Evolutionary conservation across 345 rosid species (phyloP).

Genomic region (Firmiana major): DNA sequence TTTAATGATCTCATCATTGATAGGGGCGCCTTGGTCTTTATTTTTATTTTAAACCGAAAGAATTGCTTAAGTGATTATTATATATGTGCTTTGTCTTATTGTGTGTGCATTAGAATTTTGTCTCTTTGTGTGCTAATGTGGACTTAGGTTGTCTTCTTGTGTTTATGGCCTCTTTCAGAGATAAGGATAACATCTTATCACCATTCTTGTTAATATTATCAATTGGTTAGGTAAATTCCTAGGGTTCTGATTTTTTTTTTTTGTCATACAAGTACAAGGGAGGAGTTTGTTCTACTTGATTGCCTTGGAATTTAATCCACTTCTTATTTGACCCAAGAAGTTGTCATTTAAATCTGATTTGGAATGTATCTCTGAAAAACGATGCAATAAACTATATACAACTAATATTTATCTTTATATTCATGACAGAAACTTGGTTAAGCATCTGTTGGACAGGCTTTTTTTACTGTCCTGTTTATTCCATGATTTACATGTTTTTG

Average conservation of each 20-base stretch:
- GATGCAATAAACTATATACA: neutral
- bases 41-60: neutral
- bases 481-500: neutral
- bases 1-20: neutral
- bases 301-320: neutral
- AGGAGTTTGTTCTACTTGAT: slow-evolving; percentile 1
- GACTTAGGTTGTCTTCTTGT: slow-evolving; percentile 32
- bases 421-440: neutral
- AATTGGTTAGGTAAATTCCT: slow-evolving; percentile 15
- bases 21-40: neutral
- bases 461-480: neutral
- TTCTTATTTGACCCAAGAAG: too few relatives aligned
- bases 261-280: neutral
- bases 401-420: neutral
- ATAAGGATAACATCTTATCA: slow-evolving; percentile 21
- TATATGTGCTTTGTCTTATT: neutral
- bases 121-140: slow-evolving; percentile 23
- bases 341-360: neutral
- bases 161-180: slow-evolving; percentile 11
- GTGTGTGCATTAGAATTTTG: neutral
- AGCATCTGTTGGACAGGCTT: neutral
- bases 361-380: neutral
- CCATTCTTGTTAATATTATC: slow-evolving; percentile 17
- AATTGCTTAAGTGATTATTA: neutral
- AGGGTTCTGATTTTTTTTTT: neutral